Conservation (phyloP, 176 grass and related monocot genomes). For the Eleusine indica region DNA sequence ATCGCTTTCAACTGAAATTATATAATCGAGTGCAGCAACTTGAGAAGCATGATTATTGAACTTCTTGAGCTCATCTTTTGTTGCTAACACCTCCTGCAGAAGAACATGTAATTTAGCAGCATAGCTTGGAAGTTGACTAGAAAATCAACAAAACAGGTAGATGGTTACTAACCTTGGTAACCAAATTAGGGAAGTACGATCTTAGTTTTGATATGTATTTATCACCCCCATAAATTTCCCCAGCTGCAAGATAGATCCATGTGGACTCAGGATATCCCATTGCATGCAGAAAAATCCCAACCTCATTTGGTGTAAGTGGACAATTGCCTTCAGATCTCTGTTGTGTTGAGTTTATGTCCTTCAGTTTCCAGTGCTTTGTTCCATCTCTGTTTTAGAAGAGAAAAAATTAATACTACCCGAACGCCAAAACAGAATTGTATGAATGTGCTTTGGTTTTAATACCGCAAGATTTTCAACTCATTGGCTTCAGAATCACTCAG, state of each 20-base stretch:
- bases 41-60: constrained; percentile 80
- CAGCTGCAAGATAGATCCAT: constrained; percentile 93
- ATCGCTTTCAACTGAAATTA: constrained; percentile 95
- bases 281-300: constrained; percentile 76
- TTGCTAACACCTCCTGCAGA: constrained; percentile 72
- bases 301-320: constrained; percentile 82
- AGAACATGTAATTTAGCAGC: constrained; percentile 15
- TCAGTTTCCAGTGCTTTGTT: constrained; percentile 96
- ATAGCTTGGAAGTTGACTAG: neutral
- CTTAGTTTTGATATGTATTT: constrained; percentile 81
- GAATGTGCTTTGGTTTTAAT: constrained; percentile 9
- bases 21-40: constrained; percentile 87
- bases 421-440: constrained; percentile 18
- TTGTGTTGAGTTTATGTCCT: constrained; percentile 88
- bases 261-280: constrained; percentile 84
- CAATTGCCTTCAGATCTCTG: constrained; percentile 79
- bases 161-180: constrained; percentile 73
- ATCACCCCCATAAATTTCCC: constrained; percentile 94
- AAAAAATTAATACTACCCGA: constrained; percentile 29
- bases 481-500: constrained; percentile 72
- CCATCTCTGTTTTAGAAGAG: constrained; percentile 58
- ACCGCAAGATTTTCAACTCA: constrained; percentile 85
- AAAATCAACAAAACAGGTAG: constrained; percentile 16
- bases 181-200: constrained; percentile 80
- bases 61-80: constrained; percentile 67